Evolutionary conservation across 176 grass and related monocot genomes (phyloP).

Genomic region (Triticum timopheevii): DNA sequence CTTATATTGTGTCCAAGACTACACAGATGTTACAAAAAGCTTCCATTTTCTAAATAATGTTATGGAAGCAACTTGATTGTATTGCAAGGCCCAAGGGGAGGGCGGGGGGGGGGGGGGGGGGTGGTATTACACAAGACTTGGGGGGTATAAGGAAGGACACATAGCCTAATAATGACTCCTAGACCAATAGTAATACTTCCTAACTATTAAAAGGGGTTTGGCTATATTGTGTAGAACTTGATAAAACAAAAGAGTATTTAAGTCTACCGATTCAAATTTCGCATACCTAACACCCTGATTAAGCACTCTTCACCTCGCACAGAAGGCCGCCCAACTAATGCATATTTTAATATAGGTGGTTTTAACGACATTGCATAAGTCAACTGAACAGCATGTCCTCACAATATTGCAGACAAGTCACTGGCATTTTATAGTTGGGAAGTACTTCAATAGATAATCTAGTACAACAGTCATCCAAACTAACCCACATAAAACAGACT

Average conservation of each 20-base stretch:
- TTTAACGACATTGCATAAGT: background rate
- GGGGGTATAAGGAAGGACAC: too few species aligned
- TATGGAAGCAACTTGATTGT: too few species aligned
- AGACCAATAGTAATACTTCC: too few species aligned
- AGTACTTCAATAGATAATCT: slow-evolving; percentile 14
- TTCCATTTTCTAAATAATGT: too few species aligned
- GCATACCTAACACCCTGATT: background rate
- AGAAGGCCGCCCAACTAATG: background rate
- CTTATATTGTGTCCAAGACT: too few species aligned
- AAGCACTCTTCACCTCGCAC: background rate
- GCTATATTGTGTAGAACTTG: too few species aligned
- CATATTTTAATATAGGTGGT: background rate
- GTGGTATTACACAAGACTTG: too few species aligned
- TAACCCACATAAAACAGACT: background rate
- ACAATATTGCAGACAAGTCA: background rate
- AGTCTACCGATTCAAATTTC: background rate
- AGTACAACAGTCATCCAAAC: background rate
- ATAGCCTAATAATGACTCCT: too few species aligned
- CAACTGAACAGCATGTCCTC: background rate
- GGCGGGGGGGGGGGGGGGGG: too few species aligned
- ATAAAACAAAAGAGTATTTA: too few species aligned
- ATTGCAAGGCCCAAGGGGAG: too few species aligned
- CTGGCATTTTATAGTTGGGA: background rate
- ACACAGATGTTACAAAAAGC: background rate
- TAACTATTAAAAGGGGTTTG: too few species aligned